Evolutionary conservation across 371 early-diverging fungal species (phyloP), one percentile per base, ranked within the genome.

Genomic region (Dentiscutata heterogama): DNA sequence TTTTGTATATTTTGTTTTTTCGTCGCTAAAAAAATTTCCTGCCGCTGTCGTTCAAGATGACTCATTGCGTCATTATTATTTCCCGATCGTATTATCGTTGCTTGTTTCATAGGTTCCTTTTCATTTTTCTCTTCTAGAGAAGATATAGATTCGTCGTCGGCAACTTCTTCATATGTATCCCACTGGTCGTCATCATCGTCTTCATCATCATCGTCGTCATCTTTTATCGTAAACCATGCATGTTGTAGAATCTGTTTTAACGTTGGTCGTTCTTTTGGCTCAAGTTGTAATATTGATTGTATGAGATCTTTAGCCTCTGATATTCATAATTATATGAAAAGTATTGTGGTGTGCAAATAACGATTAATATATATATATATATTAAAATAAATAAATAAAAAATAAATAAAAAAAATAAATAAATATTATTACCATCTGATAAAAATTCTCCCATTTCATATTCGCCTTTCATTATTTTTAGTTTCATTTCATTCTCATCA

Each of bases 401-500:
- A 42, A 42, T 10, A 46, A 54, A 63, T 18, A 46, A 11, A 27
- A 46, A 46, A 5, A 42, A 42, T 10, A 46, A 54, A 63, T 18
- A 46, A 11, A n/a, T 16, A 68, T 35, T 56, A 84, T 42, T 84
- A 91, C 93, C 91, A 54, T 88, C 84, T 31, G 90, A 87, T 54
- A 95, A 88, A 78, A 91, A 93, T 35, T 84, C 88, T 2, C 95
- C 94, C 58, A 96, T 87, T 61, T 90, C 89, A 83, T 94, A 96
- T 73, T 95, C 94, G 29, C 93, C 86, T 50, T 89, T 88, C 46
- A 92, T 85, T 54, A 96, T 95, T 83, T 95, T 94, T 79, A 89
- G 86, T 78, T 93, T 93, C 51, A 94, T 91, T 20, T 90, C 85
- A 3, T 87, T 82, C 75, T 95, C 95, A 80, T 89, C 92, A 79